Conservation (phyloP, 352 stramenopile species). For the Globisporangium parvum region DNA sequence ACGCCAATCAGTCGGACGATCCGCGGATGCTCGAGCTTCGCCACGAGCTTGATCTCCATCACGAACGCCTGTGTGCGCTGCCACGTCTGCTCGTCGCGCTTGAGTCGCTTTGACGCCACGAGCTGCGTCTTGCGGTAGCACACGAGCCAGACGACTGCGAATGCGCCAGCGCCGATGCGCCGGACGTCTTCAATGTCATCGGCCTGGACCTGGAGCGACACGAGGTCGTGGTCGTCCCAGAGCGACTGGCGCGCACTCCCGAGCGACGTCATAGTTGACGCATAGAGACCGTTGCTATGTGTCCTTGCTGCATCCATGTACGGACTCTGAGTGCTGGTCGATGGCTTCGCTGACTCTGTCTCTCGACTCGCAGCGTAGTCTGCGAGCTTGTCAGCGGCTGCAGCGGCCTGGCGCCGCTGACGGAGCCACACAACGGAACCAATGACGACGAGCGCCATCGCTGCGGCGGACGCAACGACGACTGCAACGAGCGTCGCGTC, state of each 20-base stretch:
- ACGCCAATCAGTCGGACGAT: slow-evolving; percentile 63
- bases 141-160: slow-evolving; percentile 41
- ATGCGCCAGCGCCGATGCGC: slow-evolving; percentile 38
- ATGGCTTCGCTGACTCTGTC: too few relatives aligned
- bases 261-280: not conserved
- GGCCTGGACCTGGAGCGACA: slow-evolving; percentile 34
- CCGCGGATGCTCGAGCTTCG: slow-evolving; percentile 47
- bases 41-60: slow-evolving; percentile 65
- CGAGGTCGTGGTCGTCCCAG: slow-evolving; percentile 51
- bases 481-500: slow-evolving; percentile 1
- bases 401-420: too few relatives aligned
- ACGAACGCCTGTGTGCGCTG: slow-evolving; percentile 44
- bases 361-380: too few relatives aligned
- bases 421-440: too few relatives aligned
- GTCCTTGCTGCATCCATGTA: not conserved
- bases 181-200: slow-evolving; percentile 49
- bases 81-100: slow-evolving; percentile 33
- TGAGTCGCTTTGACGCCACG: slow-evolving; percentile 45
- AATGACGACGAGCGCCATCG: not conserved
- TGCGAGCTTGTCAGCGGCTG: too few relatives aligned
- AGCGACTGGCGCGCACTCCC: slow-evolving; percentile 17
- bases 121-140: slow-evolving; percentile 31
- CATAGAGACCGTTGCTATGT: not conserved
- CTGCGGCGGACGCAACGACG: slow-evolving; percentile 2
- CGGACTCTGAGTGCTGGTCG: too few relatives aligned